These are phyloP conservation scores for Discostella stelligeroides DNA, from an alignment of 108 stramenopile genomes.

Conservation along the genomic window DNA sequence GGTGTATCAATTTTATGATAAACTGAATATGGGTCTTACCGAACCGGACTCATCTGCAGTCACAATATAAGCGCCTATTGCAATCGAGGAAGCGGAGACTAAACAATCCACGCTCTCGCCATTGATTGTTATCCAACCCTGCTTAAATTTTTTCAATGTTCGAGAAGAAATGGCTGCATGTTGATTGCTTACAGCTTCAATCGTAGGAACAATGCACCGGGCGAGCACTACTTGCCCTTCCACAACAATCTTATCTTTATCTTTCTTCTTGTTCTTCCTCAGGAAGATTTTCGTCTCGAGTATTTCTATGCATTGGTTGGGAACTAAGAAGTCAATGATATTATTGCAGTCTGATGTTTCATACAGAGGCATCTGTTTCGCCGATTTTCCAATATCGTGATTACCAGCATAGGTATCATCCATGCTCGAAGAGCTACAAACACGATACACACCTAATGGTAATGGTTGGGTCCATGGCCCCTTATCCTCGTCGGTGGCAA, in stretches of 20 bases:
- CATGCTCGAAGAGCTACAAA: not conserved
- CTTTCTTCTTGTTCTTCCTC: conserved; percentile 20
- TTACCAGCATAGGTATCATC: not conserved
- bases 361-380: conserved; percentile 16
- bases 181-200: conserved; percentile 8
- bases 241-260: not conserved
- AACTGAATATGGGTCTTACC: not conserved
- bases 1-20: too few relatives aligned
- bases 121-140: conserved; percentile 40
- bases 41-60: conserved; percentile 20
- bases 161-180: conserved; percentile 3
- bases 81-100: conserved; percentile 14
- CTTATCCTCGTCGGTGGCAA: conserved; percentile 38
- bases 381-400: not conserved
- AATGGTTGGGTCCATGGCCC: conserved; percentile 45
- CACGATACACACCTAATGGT: conserved; percentile 41
- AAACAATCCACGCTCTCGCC: conserved; percentile 8
- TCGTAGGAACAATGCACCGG: conserved; percentile 36
- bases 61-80: conserved; percentile 35
- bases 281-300: conserved; percentile 39
- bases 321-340: conserved; percentile 19
- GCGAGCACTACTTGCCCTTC: conserved; percentile 35
- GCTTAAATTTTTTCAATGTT: conserved; percentile 34
- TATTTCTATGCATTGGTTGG: conserved; percentile 30
- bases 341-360: conserved; percentile 28